Evolutionary conservation across 305 asterid genomes (phyloP).

Genomic region (Solanum chacoense): DNA sequence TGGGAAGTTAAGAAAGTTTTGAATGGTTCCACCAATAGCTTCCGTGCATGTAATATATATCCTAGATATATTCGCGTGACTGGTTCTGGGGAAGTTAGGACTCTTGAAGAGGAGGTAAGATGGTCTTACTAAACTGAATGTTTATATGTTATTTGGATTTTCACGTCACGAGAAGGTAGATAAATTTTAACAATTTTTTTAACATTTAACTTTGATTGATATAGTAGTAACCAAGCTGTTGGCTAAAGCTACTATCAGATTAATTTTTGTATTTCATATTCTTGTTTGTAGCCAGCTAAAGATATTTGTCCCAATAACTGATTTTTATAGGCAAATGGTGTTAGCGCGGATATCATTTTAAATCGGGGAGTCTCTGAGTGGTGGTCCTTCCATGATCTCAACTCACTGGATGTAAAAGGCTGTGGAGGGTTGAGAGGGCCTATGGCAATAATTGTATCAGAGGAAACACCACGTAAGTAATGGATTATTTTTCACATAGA

Average conservation of each 20-base stretch:
- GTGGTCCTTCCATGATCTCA: slow-evolving; percentile 93
- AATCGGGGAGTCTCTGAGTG: slow-evolving; percentile 52
- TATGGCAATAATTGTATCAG: slow-evolving; percentile 89
- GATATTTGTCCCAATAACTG: neutral
- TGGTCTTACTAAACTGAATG: neutral
- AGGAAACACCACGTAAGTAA: slow-evolving; percentile 96
- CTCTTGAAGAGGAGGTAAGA: slow-evolving; percentile 72
- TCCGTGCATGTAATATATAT: slow-evolving; percentile 50
- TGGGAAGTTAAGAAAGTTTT: slow-evolving; percentile 61
- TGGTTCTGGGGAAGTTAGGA: slow-evolving; percentile 90
- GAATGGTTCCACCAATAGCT: slow-evolving; percentile 68
- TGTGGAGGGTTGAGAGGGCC: slow-evolving; percentile 79
- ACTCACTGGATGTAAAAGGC: slow-evolving; percentile 27
- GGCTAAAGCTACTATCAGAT: neutral
- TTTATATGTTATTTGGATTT: neutral
- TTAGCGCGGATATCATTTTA: slow-evolving; percentile 66
- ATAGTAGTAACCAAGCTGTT: neutral
- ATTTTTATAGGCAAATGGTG: slow-evolving; percentile 44
- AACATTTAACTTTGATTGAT: neutral
- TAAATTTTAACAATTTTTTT: neutral
- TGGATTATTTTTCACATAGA: neutral
- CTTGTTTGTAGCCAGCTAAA: neutral
- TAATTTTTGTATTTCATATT: neutral
- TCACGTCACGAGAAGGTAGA: neutral
- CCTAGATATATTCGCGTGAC: slow-evolving; percentile 88